Conservation (phyloP, 2,329 filamentous ascomycete species). For the Colletotrichum somersetense region DNA sequence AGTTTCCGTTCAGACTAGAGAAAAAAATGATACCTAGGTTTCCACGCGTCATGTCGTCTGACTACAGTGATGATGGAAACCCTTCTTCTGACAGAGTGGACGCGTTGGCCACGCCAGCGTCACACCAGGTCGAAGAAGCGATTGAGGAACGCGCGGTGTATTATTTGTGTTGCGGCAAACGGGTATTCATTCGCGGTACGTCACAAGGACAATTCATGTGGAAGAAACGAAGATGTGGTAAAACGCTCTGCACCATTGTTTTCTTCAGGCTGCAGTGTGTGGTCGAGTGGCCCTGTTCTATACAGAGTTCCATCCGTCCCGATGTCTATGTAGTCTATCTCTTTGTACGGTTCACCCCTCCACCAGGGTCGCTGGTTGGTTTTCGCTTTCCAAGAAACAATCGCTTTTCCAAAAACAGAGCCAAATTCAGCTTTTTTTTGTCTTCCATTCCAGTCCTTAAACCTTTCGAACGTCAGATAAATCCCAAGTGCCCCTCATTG, state of each 20-base stretch:
- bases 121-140: background rate
- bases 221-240: background rate
- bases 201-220: background rate
- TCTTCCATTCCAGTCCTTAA: slow-evolving; percentile 10
- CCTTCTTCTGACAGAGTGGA: background rate
- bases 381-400: slow-evolving; percentile 10
- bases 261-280: slow-evolving; percentile 1
- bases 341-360: slow-evolving; percentile 21
- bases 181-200: background rate
- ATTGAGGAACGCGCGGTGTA: background rate
- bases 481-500: background rate
- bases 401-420: slow-evolving; percentile 2
- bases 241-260: slow-evolving; percentile 4
- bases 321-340: slow-evolving; percentile 28
- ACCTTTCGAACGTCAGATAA: background rate
- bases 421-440: slow-evolving; percentile 13
- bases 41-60: background rate
- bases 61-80: background rate
- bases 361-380: background rate
- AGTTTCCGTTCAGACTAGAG: background rate
- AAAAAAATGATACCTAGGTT: background rate
- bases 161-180: background rate
- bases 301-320: background rate
- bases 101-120: background rate
- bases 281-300: background rate